These are phyloP conservation scores for Suillus lakei DNA, from an alignment of 768 basidiomycete species.

Conservation along the genomic window DNA sequence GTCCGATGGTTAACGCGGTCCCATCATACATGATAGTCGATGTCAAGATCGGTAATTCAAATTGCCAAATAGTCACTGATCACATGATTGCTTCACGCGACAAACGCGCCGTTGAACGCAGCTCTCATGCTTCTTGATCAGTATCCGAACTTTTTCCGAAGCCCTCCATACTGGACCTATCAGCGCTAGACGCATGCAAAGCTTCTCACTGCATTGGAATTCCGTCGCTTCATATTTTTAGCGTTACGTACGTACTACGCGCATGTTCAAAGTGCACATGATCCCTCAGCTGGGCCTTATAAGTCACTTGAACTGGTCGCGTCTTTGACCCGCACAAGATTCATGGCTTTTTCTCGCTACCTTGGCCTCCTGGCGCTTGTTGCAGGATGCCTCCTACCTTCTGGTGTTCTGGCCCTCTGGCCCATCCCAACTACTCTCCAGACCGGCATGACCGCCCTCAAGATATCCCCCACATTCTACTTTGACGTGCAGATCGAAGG, in stretches of 20 bases:
- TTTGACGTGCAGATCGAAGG: slow-evolving; percentile 27
- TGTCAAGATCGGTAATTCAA: too few relatives aligned
- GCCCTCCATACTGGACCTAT: neutral
- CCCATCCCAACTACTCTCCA: slow-evolving; percentile 33
- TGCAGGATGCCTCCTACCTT: slow-evolving; percentile 6
- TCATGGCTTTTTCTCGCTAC: slow-evolving; percentile 11
- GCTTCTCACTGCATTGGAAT: neutral
- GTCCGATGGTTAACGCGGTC: too few relatives aligned
- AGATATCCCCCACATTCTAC: slow-evolving; percentile 29
- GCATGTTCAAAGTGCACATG: neutral
- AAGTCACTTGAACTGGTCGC: neutral
- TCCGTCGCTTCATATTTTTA: neutral
- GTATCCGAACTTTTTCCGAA: neutral
- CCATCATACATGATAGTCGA: too few relatives aligned
- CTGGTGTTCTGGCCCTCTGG: slow-evolving; percentile 30
- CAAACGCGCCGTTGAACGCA: too few relatives aligned
- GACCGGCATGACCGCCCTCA: slow-evolving; percentile 32
- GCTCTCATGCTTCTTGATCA: too few relatives aligned
- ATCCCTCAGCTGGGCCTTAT: neutral
- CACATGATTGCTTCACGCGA: too few relatives aligned
- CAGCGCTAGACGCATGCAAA: neutral
- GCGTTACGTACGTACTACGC: neutral
- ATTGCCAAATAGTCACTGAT: too few relatives aligned
- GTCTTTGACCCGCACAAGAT: neutral
- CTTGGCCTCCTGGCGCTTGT: slow-evolving; percentile 17